Evolutionary conservation across 257 asterid species (phyloP).

Genomic region (Nicotiana attenuata): DNA sequence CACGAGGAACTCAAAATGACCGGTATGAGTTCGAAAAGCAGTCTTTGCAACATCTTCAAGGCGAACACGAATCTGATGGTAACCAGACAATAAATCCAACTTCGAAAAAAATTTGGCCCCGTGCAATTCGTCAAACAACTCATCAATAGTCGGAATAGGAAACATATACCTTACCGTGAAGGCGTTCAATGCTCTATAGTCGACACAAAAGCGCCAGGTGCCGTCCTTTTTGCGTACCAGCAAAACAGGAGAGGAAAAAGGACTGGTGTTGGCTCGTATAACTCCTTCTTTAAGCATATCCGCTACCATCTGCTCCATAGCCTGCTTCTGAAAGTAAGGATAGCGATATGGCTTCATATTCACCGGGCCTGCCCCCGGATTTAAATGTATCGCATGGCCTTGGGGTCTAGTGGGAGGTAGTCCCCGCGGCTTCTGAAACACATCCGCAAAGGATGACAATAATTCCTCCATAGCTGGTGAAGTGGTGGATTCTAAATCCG

Average conservation of each 20-base stretch:
- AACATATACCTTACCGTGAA: not conserved
- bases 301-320: not conserved
- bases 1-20: not conserved
- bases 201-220: not conserved
- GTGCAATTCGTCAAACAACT: not conserved
- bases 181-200: not conserved
- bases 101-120: no score
- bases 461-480: no score
- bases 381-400: no score
- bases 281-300: not conserved
- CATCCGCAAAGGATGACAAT: no score
- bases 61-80: no score
- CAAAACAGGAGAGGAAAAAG: not conserved
- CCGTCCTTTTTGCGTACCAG: not conserved
- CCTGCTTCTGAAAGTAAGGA: not conserved
- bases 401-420: no score
- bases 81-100: no score
- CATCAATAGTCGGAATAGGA: not conserved
- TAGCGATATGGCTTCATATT: not conserved
- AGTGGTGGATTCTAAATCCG: no score
- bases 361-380: not conserved
- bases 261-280: not conserved
- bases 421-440: no score
- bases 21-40: not conserved
- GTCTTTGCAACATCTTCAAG: not conserved